Evolutionary conservation across 1,284 basidiomycete genomes (phyloP).

Genomic region (Austroboletus olivaceoglutinosus): DNA sequence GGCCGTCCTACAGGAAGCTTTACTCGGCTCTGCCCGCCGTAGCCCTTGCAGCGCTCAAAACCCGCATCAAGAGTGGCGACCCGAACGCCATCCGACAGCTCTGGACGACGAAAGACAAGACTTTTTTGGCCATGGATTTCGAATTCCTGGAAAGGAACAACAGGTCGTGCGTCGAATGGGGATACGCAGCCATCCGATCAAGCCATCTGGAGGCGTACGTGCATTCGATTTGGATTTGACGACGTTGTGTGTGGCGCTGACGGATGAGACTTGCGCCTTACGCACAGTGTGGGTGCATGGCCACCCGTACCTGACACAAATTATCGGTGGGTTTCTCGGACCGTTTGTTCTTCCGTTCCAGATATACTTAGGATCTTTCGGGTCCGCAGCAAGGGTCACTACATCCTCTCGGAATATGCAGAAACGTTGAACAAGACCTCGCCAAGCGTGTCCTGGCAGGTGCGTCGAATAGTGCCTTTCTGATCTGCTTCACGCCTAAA

Average conservation of each 20-base stretch:
- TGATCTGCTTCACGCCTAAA: background rate
- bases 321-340: slow-evolving; percentile 54
- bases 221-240: background rate
- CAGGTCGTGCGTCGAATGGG: slow-evolving; percentile 71
- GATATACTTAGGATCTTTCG: background rate
- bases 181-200: slow-evolving; percentile 76
- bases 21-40: slow-evolving; percentile 71
- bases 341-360: background rate
- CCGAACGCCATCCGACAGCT: slow-evolving; percentile 63
- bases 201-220: slow-evolving; percentile 71
- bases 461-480: slow-evolving; percentile 35
- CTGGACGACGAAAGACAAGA: slow-evolving; percentile 70
- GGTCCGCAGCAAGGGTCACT: slow-evolving; percentile 70
- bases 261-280: background rate
- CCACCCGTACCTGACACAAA: slow-evolving; percentile 77
- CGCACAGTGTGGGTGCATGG: slow-evolving; percentile 65
- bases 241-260: slow-evolving; percentile 5
- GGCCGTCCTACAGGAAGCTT: slow-evolving; percentile 69
- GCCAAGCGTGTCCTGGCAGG: slow-evolving; percentile 69
- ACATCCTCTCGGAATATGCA: slow-evolving; percentile 74
- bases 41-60: slow-evolving; percentile 64
- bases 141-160: slow-evolving; percentile 78
- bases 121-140: slow-evolving; percentile 73
- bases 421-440: slow-evolving; percentile 64
- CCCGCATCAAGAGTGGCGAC: slow-evolving; percentile 68